phyloP scores from a whole-genome alignment of 441 rosid species.

The Geranium incanum region DNA sequence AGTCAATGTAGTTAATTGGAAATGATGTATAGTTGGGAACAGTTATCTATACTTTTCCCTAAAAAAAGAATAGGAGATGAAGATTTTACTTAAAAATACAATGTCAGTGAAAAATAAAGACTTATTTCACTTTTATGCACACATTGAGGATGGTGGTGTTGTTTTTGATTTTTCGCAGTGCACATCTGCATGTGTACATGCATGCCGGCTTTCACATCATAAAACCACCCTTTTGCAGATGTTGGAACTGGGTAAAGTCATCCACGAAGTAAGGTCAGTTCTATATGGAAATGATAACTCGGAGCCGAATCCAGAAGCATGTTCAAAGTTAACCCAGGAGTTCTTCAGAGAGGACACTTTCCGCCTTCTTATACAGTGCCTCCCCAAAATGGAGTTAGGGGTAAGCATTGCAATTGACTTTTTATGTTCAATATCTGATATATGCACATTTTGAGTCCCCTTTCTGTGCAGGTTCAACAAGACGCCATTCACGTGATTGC shows the following conservation, averaged over 20 bases:
- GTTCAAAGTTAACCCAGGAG: conserved; percentile 46
- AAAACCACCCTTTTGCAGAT: conserved; percentile 18
- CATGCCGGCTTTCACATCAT: too few relatives aligned
- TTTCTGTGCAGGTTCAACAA: conserved; percentile 31
- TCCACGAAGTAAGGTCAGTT: conserved; percentile 40
- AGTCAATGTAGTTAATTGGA: too few relatives aligned
- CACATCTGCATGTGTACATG: too few relatives aligned
- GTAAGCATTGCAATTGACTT: conserved; percentile 14
- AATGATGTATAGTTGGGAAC: too few relatives aligned
- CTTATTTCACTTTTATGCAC: too few relatives aligned
- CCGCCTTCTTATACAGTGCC: conserved; percentile 35
- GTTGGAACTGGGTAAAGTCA: conserved; percentile 31
- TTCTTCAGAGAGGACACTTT: conserved; percentile 45
- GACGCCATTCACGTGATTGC: conserved; percentile 52
- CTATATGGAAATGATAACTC: conserved; percentile 43
- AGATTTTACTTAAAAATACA: too few relatives aligned
- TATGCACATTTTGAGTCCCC: neutral
- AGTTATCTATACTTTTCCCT: too few relatives aligned
- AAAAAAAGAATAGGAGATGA: too few relatives aligned
- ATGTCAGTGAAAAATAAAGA: too few relatives aligned
- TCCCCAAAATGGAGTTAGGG: conserved; percentile 42
- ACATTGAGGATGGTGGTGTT: too few relatives aligned
- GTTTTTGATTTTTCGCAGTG: too few relatives aligned
- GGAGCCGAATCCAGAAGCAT: conserved; percentile 48
- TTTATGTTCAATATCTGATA: too few relatives aligned